These are phyloP conservation scores for Wickerhamomyces silvicola DNA, from an alignment of 805 yeast genomes.

Conservation along the genomic window DNA sequence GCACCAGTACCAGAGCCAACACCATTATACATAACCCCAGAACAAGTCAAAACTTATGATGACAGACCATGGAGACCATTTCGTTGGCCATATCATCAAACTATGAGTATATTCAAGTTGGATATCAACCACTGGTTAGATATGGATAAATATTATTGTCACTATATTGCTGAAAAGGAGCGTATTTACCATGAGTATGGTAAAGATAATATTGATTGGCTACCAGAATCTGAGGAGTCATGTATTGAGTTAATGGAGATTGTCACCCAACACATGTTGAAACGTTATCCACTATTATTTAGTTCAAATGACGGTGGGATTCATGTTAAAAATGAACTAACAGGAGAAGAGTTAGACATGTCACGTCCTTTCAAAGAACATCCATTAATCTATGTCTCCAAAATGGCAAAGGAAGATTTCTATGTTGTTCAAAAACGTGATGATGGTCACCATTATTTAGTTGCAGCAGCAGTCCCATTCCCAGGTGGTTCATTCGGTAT, in stretches of 20 bases:
- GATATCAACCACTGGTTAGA: constrained; percentile 73
- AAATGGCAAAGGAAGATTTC: constrained; percentile 73
- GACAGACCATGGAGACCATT: constrained; percentile 81
- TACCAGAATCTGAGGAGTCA: constrained; percentile 59
- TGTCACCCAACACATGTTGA: constrained; percentile 52
- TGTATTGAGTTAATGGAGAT: constrained; percentile 57
- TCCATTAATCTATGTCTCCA: constrained; percentile 55
- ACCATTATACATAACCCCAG: constrained; percentile 60
- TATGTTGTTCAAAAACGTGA: constrained; percentile 53
- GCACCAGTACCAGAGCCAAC: constrained; percentile 39
- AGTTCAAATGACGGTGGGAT: constrained; percentile 42
- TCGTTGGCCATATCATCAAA: constrained; percentile 76
- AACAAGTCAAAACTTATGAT: constrained; percentile 56
- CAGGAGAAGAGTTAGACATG: constrained; percentile 58
- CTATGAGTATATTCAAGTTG: constrained; percentile 68
- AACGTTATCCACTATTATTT: constrained; percentile 59
- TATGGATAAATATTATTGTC: constrained; percentile 70
- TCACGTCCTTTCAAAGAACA: constrained; percentile 53
- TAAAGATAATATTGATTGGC: constrained; percentile 55
- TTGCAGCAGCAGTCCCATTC: constrained; percentile 73
- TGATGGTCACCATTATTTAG: constrained; percentile 54
- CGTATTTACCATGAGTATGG: constrained; percentile 54
- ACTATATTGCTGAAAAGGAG: constrained; percentile 57
- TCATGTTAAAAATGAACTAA: constrained; percentile 52
- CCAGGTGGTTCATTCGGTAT: constrained; percentile 76